A percentile compares a stretch with the other conserved stretches of the same genome.
These are phyloP conservation scores for Chrysochromulina tobinii DNA, from an alignment of 78 protist species.

Conservation along the genomic window DNA sequence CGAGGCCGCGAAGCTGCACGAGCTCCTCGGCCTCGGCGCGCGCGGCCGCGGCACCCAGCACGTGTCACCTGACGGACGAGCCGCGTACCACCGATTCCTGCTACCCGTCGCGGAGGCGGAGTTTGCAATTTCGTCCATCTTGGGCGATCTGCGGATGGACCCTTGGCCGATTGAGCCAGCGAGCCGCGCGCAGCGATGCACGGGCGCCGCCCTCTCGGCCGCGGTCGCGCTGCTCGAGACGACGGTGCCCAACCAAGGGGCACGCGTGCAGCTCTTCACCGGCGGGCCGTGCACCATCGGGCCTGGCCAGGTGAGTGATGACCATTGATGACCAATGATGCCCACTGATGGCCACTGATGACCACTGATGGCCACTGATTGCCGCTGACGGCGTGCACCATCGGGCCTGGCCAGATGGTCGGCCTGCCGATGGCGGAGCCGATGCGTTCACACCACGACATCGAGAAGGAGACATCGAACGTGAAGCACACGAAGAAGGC, in stretches of 20 bases:
- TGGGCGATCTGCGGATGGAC: constrained; percentile 89
- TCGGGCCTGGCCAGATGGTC: constrained; percentile 65
- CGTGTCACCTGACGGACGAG: background rate
- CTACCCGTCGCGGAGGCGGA: constrained; percentile 86
- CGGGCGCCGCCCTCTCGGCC: constrained; percentile 92
- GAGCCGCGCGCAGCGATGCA: constrained; percentile 53
- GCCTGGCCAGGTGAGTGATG: background rate
- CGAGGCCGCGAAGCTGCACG: constrained; percentile 44
- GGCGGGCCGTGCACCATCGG: constrained; percentile 96
- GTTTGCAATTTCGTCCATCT: constrained; percentile 71
- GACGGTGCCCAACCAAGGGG: background rate
- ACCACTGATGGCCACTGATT: too few species aligned
- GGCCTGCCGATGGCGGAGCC: constrained; percentile 68
- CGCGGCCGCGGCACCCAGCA: constrained; percentile 14
- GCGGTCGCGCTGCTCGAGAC: constrained; percentile 82
- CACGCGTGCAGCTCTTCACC: constrained; percentile 84
- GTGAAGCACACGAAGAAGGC: constrained; percentile 50
- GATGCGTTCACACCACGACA: constrained; percentile 86
- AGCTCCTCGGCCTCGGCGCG: background rate
- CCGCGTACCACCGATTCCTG: constrained; percentile 60
- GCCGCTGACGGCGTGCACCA: too few species aligned
- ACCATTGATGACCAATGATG: too few species aligned
- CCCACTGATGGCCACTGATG: too few species aligned
- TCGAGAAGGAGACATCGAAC: constrained; percentile 64
- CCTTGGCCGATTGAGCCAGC: constrained; percentile 87